A percentile compares a stretch with the other conserved stretches of the same genome.
phyloP scores from a whole-genome alignment of 2,329 filamentous ascomycete genomes.

The Fusarium sp. region DNA sequence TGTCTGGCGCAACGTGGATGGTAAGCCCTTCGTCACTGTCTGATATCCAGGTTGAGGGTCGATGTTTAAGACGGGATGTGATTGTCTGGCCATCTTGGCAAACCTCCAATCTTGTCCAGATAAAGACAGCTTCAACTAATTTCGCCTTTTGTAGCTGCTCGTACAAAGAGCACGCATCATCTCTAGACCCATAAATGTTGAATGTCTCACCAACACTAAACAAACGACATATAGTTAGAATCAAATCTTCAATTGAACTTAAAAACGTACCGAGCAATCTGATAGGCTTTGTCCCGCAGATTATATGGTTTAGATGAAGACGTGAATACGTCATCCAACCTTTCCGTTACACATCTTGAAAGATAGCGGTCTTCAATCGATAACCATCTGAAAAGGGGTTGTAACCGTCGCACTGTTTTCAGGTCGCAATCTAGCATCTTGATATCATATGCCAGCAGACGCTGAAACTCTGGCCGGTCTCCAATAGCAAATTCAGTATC shows the following conservation, averaged over 20 bases:
- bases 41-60: background rate
- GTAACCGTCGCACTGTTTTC: slow-evolving; percentile 2
- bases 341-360: slow-evolving; percentile 1
- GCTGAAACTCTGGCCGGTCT: slow-evolving; percentile 8
- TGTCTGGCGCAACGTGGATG: slow-evolving; percentile 11
- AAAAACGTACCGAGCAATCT: slow-evolving; percentile 23
- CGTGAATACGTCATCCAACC: background rate
- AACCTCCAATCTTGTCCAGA: slow-evolving; percentile 4
- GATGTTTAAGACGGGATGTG: background rate
- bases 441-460: background rate
- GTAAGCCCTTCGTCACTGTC: background rate
- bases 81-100: slow-evolving; percentile 5
- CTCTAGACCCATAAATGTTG: slow-evolving; percentile 4
- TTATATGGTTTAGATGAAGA: background rate
- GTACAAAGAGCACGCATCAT: slow-evolving; percentile 11
- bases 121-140: slow-evolving; percentile 6
- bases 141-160: slow-evolving; percentile 5
- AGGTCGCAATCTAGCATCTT: slow-evolving; percentile 17
- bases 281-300: slow-evolving; percentile 17
- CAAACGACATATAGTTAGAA: background rate
- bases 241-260: too few relatives aligned
- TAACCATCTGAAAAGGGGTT: slow-evolving; percentile 15
- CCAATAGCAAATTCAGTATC: slow-evolving; percentile 14
- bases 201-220: slow-evolving; percentile 23
- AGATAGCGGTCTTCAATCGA: slow-evolving; percentile 23